Conservation (phyloP, 495 filamentous ascomycete species). For the Lasiosphaeris hirsuta region DNA sequence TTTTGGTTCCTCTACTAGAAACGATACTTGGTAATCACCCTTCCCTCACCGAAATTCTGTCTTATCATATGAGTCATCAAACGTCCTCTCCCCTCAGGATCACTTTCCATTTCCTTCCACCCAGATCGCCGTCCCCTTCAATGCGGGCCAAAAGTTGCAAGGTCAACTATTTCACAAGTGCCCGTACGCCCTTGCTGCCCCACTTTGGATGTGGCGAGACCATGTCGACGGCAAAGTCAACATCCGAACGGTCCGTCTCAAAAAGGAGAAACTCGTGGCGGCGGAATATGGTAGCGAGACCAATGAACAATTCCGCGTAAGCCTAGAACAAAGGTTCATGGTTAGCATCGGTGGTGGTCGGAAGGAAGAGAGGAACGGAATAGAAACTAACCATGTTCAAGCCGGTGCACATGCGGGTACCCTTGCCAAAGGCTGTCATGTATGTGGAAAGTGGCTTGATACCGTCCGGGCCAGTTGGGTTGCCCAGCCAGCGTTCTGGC, state of each 20-base stretch:
- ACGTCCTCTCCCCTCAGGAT: no score
- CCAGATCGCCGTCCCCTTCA: background rate
- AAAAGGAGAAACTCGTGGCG: background rate
- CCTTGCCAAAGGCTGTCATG: background rate
- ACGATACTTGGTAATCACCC: no score
- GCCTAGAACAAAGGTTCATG: background rate
- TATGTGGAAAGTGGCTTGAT: background rate
- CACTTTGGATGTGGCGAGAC: background rate
- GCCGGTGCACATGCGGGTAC: background rate
- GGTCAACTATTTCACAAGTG: background rate
- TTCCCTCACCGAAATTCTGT: no score
- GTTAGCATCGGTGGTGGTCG: no score
- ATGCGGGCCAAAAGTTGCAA: background rate
- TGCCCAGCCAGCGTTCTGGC: background rate
- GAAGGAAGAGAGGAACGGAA: background rate
- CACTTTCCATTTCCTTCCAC: background rate
- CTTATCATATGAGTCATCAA: no score
- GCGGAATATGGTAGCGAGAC: background rate
- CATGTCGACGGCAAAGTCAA: conserved; percentile 1
- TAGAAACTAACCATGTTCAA: background rate
- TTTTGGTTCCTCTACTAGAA: no score
- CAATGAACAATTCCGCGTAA: background rate
- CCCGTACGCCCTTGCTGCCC: background rate
- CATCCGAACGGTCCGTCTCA: background rate
- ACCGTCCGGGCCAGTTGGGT: background rate